phyloP scores from a whole-genome alignment of 345 rosid genomes.

The Rhizophora mangle region DNA sequence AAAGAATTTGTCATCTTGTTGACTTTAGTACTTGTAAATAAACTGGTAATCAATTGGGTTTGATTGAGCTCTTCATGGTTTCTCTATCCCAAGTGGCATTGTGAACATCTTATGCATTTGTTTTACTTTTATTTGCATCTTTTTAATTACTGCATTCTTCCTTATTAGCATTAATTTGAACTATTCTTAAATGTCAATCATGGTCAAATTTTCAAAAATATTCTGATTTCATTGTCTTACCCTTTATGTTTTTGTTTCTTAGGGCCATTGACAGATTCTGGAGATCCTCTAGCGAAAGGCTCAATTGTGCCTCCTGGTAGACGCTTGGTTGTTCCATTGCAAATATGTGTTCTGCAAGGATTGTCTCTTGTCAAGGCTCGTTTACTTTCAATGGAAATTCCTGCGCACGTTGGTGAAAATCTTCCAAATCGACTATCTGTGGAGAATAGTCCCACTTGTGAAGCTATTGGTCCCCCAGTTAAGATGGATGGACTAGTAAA shows the following conservation, averaged over 20 bases:
- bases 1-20: no score
- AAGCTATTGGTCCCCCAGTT: constrained; percentile 43
- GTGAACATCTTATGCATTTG: background rate
- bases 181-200: background rate
- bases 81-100: background rate
- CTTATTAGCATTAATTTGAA: background rate
- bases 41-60: no score
- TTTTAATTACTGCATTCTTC: background rate
- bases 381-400: constrained; percentile 97
- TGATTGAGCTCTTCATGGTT: no score
- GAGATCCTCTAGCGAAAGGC: constrained; percentile 44
- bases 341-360: constrained; percentile 85
- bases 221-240: constrained; percentile 1
- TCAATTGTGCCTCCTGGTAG: constrained; percentile 73
- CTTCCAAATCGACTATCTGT: constrained; percentile 38
- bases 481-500: constrained; percentile 76
- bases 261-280: constrained; percentile 59
- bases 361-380: constrained; percentile 90
- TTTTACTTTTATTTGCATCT: background rate
- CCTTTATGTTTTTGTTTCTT: constrained; percentile 25
- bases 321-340: constrained; percentile 85
- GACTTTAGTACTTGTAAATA: no score
- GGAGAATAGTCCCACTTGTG: constrained; percentile 31
- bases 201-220: background rate
- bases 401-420: constrained; percentile 75